Evolutionary conservation across 2,329 filamentous ascomycete genomes (phyloP).

Genomic region (Arachnomyces sp.): DNA sequence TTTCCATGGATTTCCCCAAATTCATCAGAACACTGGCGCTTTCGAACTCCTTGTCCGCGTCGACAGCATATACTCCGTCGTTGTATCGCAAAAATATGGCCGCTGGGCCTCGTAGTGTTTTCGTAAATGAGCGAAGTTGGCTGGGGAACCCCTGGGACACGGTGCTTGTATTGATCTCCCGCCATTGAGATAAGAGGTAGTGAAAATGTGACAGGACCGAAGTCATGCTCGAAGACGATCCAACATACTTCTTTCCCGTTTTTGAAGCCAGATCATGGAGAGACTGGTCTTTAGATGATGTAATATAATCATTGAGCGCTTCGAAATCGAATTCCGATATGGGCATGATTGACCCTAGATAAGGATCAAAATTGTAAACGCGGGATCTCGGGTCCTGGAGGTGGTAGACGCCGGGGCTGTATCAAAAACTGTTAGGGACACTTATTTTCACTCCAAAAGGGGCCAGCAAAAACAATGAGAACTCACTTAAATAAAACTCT

Average conservation of each 20-base stretch:
- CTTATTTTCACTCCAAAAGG: conserved; percentile 4
- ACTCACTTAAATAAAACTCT: conserved; percentile 81
- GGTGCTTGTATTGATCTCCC: conserved; percentile 58
- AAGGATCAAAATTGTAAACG: conserved; percentile 96
- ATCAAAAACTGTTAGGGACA: neutral
- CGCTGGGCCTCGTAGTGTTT: conserved; percentile 62
- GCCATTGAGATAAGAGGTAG: conserved; percentile 78
- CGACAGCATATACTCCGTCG: conserved; percentile 84
- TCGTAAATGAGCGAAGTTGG: conserved; percentile 61
- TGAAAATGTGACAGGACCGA: conserved; percentile 82
- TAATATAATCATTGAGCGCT: conserved; percentile 77
- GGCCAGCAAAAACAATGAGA: neutral
- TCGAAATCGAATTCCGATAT: conserved; percentile 87
- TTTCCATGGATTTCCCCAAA: conserved; percentile 94
- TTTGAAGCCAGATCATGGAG: conserved; percentile 62
- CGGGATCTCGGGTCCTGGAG: conserved; percentile 80
- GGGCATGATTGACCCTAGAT: conserved; percentile 87
- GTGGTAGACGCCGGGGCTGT: conserved; percentile 71
- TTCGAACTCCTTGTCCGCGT: conserved; percentile 90
- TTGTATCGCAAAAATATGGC: conserved; percentile 77
- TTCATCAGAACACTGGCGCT: conserved; percentile 78
- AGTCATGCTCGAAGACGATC: conserved; percentile 97
- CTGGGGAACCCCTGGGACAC: conserved; percentile 61
- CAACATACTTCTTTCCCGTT: conserved; percentile 71
- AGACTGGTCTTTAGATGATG: conserved; percentile 73